Base-by-base conservation (phyloP, 345 rosid genomes). In the Boechera stricta region DNA sequence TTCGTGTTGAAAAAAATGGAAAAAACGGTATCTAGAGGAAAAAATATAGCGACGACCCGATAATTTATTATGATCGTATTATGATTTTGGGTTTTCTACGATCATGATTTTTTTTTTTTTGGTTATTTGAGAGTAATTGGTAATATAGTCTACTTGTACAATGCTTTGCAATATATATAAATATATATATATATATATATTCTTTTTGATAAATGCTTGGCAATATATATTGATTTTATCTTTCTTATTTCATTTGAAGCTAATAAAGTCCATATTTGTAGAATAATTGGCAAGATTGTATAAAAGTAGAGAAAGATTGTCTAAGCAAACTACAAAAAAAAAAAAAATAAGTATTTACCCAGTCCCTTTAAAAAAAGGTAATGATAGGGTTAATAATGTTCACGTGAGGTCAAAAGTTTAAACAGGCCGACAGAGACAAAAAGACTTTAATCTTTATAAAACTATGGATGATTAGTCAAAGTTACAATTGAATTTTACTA, bases 381-480 rank as follows among this genome's bases (percentile, higher is more conserved):
- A 48, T 59, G 69, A 69, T 60, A 24, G 48, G 49, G 48, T 32
- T 60, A 69, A 69, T 62, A 35, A 62, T 61, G 39, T 26, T 69
- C n/a, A 69, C 56, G 32, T 28, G 58, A 70, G 71, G 76, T 70
- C 51, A 70, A 70, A 70, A 70, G 76, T 42, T 44, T 4, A 45
- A 71, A 55, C 44, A 53, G 39, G 58, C 71, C 71, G 76, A 77
- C 79, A 68, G 3, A 76, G 9, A 16, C 39, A 18, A 57, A 38
- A 57, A 13, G 49, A 28, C 28, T 24, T 10, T 42, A 9, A 10
- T 44, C 49, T 69, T 77, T 69, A 15, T 44, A 11, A 11, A 29
- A 69, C 1, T 18, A 1, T 26, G 26, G 48, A 63, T 62, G 38
- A 47, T 57, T 33, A 76, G 45, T n/a, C 35, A 55, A 12, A 74